Conservation (phyloP, 495 filamentous ascomycete genomes). For the Amniculicola lignicola region DNA sequence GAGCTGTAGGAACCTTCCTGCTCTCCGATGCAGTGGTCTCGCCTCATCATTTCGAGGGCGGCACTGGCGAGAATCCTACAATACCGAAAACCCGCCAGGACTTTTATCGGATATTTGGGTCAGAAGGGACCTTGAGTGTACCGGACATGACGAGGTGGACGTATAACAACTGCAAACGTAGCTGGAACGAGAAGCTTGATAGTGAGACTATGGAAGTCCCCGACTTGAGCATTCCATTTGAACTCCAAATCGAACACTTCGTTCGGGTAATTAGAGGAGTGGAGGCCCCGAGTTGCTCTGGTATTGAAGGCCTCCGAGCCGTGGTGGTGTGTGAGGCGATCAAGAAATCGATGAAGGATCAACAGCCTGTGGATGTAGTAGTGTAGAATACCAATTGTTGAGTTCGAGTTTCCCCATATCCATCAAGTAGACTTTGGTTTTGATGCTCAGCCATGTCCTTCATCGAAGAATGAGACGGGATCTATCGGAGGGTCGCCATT, state of each 20-base stretch:
- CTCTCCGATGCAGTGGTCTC: slow-evolving; percentile 50
- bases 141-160: slow-evolving; percentile 56
- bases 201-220: slow-evolving; percentile 42
- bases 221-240: slow-evolving; percentile 45
- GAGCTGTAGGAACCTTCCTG: slow-evolving; percentile 58
- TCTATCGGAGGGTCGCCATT: not conserved
- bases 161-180: slow-evolving; percentile 40
- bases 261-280: slow-evolving; percentile 50
- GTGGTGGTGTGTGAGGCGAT: slow-evolving; percentile 38
- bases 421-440: not conserved
- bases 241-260: slow-evolving; percentile 56
- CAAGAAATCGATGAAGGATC: slow-evolving; percentile 25
- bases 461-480: not conserved
- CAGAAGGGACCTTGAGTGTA: slow-evolving; percentile 52
- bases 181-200: slow-evolving; percentile 39
- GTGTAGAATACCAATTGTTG: not conserved
- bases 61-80: slow-evolving; percentile 58
- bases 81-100: slow-evolving; percentile 47
- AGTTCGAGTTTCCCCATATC: no score
- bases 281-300: slow-evolving; percentile 40
- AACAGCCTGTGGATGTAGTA: slow-evolving; percentile 13
- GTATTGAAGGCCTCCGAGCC: slow-evolving; percentile 33
- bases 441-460: no score
- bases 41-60: slow-evolving; percentile 55
- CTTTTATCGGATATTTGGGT: slow-evolving; percentile 58